A percentile compares a stretch with the other conserved stretches of the same genome.
These are phyloP conservation scores for Penicillium sp. DNA, from an alignment of 2,329 filamentous ascomycete species.

Conservation along the genomic window DNA sequence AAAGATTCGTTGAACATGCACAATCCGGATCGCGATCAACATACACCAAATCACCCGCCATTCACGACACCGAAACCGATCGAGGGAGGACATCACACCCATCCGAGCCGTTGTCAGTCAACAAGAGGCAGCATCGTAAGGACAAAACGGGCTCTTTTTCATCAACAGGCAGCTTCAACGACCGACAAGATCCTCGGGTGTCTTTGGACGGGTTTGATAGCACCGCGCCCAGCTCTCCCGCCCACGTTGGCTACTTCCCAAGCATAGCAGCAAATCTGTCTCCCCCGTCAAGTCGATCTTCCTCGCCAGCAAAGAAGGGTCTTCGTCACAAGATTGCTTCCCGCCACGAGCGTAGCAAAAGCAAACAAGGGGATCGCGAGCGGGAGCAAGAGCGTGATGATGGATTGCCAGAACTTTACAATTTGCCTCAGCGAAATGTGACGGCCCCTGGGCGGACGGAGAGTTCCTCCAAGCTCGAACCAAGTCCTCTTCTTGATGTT, in stretches of 20 bases:
- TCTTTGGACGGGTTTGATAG: constrained; percentile 47
- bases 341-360: constrained; percentile 40
- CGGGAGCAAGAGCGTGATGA: constrained; percentile 20
- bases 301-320: constrained; percentile 63
- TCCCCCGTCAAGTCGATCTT: constrained; percentile 60
- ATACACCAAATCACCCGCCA: constrained; percentile 12
- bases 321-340: constrained; percentile 43
- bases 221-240: constrained; percentile 45
- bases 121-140: constrained; percentile 34
- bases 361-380: constrained; percentile 37
- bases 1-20: constrained; percentile 7
- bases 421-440: constrained; percentile 17
- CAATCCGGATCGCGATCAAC: constrained; percentile 7
- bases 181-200: constrained; percentile 33
- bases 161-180: constrained; percentile 49
- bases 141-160: constrained; percentile 54
- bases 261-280: constrained; percentile 64
- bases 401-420: constrained; percentile 21
- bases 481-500: constrained; percentile 30
- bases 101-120: constrained; percentile 4
- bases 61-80: background rate
- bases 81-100: constrained; percentile 8
- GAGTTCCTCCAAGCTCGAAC: constrained; percentile 24
- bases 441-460: constrained; percentile 18
- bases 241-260: constrained; percentile 51